phyloP scores from a whole-genome alignment of 768 basidiomycete genomes.

The Udeniomyces megalosporus region DNA sequence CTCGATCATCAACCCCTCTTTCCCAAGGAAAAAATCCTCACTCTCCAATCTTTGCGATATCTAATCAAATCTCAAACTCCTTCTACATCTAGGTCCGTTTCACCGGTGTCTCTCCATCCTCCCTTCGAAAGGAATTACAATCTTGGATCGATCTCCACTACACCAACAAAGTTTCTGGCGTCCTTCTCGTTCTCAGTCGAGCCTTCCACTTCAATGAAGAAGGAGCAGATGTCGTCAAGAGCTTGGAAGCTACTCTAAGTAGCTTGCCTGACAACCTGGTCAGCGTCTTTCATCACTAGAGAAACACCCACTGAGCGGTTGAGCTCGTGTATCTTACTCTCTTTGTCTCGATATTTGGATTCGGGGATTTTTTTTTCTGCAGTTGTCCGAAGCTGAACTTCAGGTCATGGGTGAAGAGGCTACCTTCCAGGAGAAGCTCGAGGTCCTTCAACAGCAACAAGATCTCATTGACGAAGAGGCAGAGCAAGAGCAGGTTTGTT shows the following conservation, averaged over 20 bases:
- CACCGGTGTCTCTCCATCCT: conserved; percentile 65
- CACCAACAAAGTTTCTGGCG: conserved; percentile 79
- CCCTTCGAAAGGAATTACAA: conserved; percentile 70
- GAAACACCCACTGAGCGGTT: neutral
- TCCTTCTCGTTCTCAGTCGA: conserved; percentile 78
- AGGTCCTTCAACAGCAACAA: conserved; percentile 93
- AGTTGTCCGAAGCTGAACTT: conserved; percentile 95
- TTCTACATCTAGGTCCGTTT: no score
- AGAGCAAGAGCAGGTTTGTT: conserved; percentile 64
- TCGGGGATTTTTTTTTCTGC: neutral
- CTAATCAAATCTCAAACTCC: no score
- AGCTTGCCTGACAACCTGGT: conserved; percentile 89
- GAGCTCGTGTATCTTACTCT: neutral
- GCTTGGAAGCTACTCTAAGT: conserved; percentile 76
- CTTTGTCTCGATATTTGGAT: neutral
- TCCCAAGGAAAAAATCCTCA: no score
- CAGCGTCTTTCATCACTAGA: neutral
- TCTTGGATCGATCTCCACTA: conserved; percentile 89
- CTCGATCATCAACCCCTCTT: no score
- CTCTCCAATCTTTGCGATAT: no score
- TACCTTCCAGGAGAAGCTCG: conserved; percentile 94
- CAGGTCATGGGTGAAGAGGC: conserved; percentile 80
- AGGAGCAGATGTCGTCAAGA: conserved; percentile 65
- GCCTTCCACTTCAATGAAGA: conserved; percentile 92
- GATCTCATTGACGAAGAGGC: conserved; percentile 99